Evolutionary conservation across 2,329 filamentous ascomycete species (phyloP), one percentile per base, ranked within the genome.

Genomic region (Triangularia setosa): DNA sequence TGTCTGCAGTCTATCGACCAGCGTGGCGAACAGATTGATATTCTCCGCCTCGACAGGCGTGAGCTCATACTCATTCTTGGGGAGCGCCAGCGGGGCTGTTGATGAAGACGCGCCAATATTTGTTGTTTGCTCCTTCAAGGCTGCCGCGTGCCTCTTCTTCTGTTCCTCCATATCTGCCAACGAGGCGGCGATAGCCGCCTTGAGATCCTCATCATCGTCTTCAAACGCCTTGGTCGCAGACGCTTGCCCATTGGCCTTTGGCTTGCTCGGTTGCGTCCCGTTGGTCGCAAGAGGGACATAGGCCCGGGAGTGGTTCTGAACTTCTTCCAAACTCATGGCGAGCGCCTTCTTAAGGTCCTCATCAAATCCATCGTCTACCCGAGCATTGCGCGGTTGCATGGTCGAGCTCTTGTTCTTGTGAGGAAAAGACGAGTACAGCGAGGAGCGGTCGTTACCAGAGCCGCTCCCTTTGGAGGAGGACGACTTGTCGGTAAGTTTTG

Each of bases 161-260:
- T 99, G 94, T 76, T 97, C 91, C 77, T 99, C 95, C 92, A 98
- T 97, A 73, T 99, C 95, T 24, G 91, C 90, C 64, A 99, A 76
- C 4, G 95, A 98, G 18, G 96, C 93, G 35, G 93, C 94, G 74
- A 99, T 98, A 3, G 95, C 95, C 25, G 94, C 93, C 75, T 95
- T 96, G 27, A 99, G 79, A 72, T 98, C 94, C 0, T 92, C 90
- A 73, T 99, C 95, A 62, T 97, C 93, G 63, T 97, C 93, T 61
- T 96, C 92, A 2, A 85, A 86, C 60, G 78, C 79, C 71, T 80
- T 82, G 65, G 76, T 61, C 2, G 76, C 69, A 2, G 73, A 28
- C 3, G 74, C 68, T 58, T 78, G 69, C 63, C 72, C 77, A 63
- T 77, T 82, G 69, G 71, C 72, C 69, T 74, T 76, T 67, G 73